phyloP scores from a whole-genome alignment of 148 eudicot species.

The Polygonum aviculare region DNA sequence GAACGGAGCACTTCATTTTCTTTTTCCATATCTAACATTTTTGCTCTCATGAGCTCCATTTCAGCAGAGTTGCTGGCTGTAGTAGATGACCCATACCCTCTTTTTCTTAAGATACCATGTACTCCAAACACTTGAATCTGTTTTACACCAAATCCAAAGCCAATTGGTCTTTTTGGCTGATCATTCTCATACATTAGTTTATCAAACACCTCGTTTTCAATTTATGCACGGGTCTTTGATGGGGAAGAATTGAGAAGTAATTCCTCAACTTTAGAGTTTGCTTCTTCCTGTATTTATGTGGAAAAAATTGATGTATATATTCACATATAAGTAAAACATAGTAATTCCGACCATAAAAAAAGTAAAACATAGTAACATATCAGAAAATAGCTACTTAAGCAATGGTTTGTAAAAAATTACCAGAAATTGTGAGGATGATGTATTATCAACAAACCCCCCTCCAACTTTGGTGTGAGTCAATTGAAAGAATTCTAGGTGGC shows the following conservation, averaged over 20 bases:
- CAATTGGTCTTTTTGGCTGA: neutral
- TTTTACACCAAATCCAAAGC: neutral
- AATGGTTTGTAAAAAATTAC: neutral
- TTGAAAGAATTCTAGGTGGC: neutral
- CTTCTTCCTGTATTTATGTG: neutral
- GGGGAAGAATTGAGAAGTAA: neutral
- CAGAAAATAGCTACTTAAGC: neutral
- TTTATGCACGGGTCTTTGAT: neutral
- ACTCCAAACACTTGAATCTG: neutral
- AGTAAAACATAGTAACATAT: no score
- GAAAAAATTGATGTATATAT: neutral
- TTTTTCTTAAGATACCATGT: neutral
- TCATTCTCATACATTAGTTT: neutral
- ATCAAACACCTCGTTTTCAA: neutral
- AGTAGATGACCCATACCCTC: neutral
- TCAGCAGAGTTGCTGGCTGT: neutral
- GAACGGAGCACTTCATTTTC: neutral
- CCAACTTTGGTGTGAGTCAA: neutral
- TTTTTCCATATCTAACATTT: neutral
- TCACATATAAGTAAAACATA: neutral
- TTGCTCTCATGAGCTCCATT: neutral
- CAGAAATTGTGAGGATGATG: neutral
- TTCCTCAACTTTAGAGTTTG: neutral
- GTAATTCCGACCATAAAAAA: no score
- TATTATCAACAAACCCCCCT: neutral